Evolutionary conservation across 2,329 filamentous ascomycete species (phyloP).

Genomic region (Colletotrichum tabaci): DNA sequence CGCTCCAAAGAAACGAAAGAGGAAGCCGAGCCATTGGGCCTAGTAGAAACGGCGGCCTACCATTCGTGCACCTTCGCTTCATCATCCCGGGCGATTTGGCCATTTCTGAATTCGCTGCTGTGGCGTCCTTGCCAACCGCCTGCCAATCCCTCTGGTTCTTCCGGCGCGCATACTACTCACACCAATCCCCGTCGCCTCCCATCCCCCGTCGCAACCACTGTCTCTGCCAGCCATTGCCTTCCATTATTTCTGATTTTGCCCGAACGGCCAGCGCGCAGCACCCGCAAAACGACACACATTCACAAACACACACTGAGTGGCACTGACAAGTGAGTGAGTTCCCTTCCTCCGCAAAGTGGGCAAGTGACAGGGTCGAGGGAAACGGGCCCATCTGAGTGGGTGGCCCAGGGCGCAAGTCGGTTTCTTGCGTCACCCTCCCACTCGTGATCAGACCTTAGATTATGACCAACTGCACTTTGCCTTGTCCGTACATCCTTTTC

Average conservation of each 20-base stretch:
- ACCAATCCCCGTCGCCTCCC: too few species aligned
- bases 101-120: constrained; percentile 23
- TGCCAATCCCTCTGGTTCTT: not conserved
- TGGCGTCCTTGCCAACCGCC: constrained; percentile 22
- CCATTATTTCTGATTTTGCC: not conserved
- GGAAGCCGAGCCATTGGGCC: constrained; percentile 33
- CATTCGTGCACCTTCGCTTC: constrained; percentile 30
- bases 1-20: constrained; percentile 32
- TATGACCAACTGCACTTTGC: constrained; percentile 20
- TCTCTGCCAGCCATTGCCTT: not conserved
- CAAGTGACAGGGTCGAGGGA: constrained; percentile 17
- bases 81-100: constrained; percentile 8
- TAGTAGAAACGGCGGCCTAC: constrained; percentile 19
- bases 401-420: constrained; percentile 32
- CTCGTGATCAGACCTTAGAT: constrained; percentile 38
- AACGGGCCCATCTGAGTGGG: constrained; percentile 20
- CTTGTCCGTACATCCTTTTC: constrained; percentile 11
- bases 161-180: not conserved
- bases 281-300: not conserved
- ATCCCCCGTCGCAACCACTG: not conserved
- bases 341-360: constrained; percentile 25
- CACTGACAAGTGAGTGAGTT: constrained; percentile 1
- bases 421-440: constrained; percentile 41
- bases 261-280: not conserved
- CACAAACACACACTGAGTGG: not conserved